Evolutionary conservation across 768 basidiomycete species (phyloP), one percentile per base, ranked within the genome.

Genomic region (Dictyophora rubrovolvata): DNA sequence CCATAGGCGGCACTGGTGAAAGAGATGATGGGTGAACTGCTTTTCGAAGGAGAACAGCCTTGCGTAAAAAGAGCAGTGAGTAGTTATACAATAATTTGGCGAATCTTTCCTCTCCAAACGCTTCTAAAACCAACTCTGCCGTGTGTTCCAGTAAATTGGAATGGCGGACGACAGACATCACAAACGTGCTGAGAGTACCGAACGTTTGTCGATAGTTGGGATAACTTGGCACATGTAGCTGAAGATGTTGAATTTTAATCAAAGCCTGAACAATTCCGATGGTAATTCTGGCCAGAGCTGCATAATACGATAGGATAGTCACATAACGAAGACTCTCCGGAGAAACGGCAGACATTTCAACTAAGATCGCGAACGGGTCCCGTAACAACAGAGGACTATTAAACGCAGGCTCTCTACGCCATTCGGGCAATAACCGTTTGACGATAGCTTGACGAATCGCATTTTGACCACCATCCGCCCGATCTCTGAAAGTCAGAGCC

Each of bases 291-390:
- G 90, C 87, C 52, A 99, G 77, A 63, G 86, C 86, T 5, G 91
- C 90, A 67, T 96, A 97, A 71, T 94, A 98, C 1, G 86, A 81
- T 64, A 97, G 78, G 42, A 89, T 77, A n/a, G 93, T 79, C 49
- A 95, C 86, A 64, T 96, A 88, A 34, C 87, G 83, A 23, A 99
- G 79, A 68, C 93, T 87, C 62, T 93, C 89, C 0, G 93, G 94
- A 0, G 87, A 85, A 49, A 96, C 85, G 1, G 89, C 87, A 0
- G 94, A 93, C 0, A 87, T 84, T 72, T 99, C 95, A 22, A 95
- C 78, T 20, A 99, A 78, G 42, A 95, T 79, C 1, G 88, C 86
- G 65, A 97, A 85, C 0, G 96, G 94, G 68, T 96, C 92, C 18
- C 94, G 81, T 2, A 91, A 81, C 14, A 98, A 82, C 0, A 97